These are phyloP conservation scores for Stachybotrys chartarum DNA, from an alignment of 2,329 filamentous ascomycete species.

Conservation along the genomic window DNA sequence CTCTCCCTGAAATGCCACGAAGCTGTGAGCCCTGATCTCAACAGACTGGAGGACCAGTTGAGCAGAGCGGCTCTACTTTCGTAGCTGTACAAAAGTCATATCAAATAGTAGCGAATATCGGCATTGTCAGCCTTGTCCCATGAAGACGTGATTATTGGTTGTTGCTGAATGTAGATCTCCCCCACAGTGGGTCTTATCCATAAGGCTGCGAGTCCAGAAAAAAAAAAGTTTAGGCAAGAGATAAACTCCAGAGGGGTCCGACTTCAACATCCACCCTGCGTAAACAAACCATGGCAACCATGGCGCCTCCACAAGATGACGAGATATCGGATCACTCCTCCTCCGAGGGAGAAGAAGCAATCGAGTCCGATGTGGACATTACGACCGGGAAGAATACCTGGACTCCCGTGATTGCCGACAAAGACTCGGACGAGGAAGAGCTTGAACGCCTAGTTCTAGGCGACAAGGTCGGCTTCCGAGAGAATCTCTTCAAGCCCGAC, in stretches of 20 bases:
- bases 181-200: background rate
- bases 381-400: conserved; percentile 18
- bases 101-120: background rate
- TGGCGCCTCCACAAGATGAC: conserved; percentile 23
- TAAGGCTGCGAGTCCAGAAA: background rate
- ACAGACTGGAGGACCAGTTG: conserved; percentile 34
- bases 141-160: background rate
- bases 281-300: conserved; percentile 8
- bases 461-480: conserved; percentile 73
- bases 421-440: conserved; percentile 77
- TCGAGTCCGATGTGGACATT: conserved; percentile 21
- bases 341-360: conserved; percentile 19
- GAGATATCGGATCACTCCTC: conserved; percentile 17
- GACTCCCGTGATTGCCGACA: conserved; percentile 40
- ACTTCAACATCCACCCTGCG: background rate
- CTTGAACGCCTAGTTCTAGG: conserved; percentile 86
- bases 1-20: conserved; percentile 69
- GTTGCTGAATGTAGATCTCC: background rate
- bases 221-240: background rate
- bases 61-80: conserved; percentile 9
- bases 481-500: conserved; percentile 58
- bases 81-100: background rate
- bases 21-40: conserved; percentile 58
- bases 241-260: background rate
- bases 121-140: background rate